Conservation (phyloP, 495 filamentous ascomycete genomes). For the Lentithecium fluviatile region DNA sequence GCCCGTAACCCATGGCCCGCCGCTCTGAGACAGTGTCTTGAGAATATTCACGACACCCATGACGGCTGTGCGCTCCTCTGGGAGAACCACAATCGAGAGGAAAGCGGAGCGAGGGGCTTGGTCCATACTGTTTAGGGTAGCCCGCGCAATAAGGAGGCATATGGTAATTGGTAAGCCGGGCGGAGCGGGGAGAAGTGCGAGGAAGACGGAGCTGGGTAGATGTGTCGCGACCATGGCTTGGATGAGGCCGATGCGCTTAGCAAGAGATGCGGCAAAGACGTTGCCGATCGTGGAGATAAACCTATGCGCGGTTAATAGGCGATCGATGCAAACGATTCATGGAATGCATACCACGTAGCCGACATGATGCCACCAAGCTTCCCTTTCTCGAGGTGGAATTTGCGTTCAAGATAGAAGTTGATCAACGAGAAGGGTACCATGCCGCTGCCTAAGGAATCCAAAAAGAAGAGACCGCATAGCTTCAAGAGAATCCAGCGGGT, state of each 20-base stretch:
- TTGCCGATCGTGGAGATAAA: slow-evolving; percentile 67
- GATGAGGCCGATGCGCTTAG: slow-evolving; percentile 74
- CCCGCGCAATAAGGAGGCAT: slow-evolving; percentile 60
- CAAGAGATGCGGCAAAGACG: slow-evolving; percentile 70
- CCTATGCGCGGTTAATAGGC: slow-evolving; percentile 52
- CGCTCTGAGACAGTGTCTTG: slow-evolving; percentile 32
- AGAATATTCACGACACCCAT: slow-evolving; percentile 39
- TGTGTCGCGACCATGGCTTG: slow-evolving; percentile 89
- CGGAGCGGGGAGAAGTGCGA: slow-evolving; percentile 67
- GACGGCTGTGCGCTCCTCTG: slow-evolving; percentile 36
- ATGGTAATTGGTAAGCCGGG: slow-evolving; percentile 59
- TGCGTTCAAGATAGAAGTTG: slow-evolving; percentile 70
- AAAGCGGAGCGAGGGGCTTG: slow-evolving; percentile 71
- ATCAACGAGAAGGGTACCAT: slow-evolving; percentile 59
- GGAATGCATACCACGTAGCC: slow-evolving; percentile 25
- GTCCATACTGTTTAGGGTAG: slow-evolving; percentile 75
- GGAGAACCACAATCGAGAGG: slow-evolving; percentile 28
- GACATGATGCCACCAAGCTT: slow-evolving; percentile 43
- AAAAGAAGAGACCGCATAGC: slow-evolving; percentile 70
- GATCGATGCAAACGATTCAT: too few species aligned
- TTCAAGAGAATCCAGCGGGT: slow-evolving; percentile 61
- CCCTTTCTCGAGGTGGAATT: slow-evolving; percentile 68
- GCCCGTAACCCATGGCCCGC: slow-evolving; percentile 30
- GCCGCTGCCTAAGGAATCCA: slow-evolving; percentile 78
- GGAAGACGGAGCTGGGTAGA: slow-evolving; percentile 70